These are phyloP conservation scores for Protomyces inundatus DNA, from an alignment of 1,139 yeast species.

Conservation along the genomic window DNA sequence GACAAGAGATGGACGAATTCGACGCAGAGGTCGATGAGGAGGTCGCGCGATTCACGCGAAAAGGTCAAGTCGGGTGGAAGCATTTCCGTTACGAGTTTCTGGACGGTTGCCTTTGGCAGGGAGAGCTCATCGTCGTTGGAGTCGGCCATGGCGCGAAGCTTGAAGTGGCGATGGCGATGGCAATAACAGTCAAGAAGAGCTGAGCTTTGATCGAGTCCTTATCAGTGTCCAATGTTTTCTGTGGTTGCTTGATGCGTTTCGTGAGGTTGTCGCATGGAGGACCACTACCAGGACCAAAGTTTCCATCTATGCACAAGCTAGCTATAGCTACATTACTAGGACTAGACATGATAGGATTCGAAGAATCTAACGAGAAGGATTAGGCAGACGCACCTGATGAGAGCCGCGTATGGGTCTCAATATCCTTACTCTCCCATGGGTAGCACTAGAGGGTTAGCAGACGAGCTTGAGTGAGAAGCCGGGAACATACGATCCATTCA, in stretches of 20 bases:
- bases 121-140: slow-evolving; percentile 40
- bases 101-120: slow-evolving; percentile 69
- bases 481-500: slow-evolving; percentile 91
- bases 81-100: slow-evolving; percentile 84
- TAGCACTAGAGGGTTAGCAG: background rate
- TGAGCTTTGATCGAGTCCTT: too few relatives aligned
- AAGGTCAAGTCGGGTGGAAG: slow-evolving; percentile 80
- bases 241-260: too few relatives aligned
- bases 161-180: too few relatives aligned
- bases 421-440: slow-evolving; percentile 16
- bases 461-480: background rate
- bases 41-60: slow-evolving; percentile 91
- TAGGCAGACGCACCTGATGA: too few relatives aligned
- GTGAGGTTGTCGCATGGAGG: too few relatives aligned
- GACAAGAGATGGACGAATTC: slow-evolving; percentile 93
- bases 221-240: too few relatives aligned
- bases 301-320: too few relatives aligned
- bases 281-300: too few relatives aligned
- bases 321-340: too few relatives aligned
- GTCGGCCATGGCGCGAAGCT: background rate
- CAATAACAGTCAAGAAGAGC: too few relatives aligned
- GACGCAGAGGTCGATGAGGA: slow-evolving; percentile 90
- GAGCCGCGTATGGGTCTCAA: slow-evolving; percentile 19
- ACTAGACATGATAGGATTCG: too few relatives aligned
- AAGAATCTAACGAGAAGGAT: too few relatives aligned